Conservation (phyloP, 1,284 basidiomycete genomes). For the Pseudozyma pruni region DNA sequence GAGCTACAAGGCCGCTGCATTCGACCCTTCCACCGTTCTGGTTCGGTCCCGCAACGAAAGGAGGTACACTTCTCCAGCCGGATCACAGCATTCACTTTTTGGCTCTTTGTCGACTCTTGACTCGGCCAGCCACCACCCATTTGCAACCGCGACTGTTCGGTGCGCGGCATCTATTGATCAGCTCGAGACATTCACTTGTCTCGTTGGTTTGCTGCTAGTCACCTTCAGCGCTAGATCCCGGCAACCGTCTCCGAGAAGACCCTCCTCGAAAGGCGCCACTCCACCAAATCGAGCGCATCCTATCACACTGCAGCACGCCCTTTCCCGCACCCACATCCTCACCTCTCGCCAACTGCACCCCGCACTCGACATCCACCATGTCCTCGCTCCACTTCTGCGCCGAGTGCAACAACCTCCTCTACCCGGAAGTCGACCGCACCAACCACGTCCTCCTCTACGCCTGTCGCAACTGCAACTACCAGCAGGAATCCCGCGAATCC, state of each 20-base stretch:
- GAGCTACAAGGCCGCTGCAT: neutral
- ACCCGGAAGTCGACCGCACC: constrained; percentile 82
- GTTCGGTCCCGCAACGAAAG: no score
- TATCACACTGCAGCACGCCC: no score
- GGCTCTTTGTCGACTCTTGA: neutral
- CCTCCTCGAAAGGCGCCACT: no score
- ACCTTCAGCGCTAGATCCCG: no score
- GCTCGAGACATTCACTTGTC: no score
- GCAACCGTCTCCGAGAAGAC: neutral
- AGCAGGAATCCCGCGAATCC: constrained; percentile 85
- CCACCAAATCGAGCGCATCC: no score
- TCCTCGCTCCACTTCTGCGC: constrained; percentile 64
- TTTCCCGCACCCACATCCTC: no score
- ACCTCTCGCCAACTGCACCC: no score
- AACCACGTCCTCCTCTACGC: constrained; percentile 89
- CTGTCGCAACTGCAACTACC: constrained; percentile 90
- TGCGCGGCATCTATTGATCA: no score
- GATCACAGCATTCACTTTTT: constrained; percentile 6
- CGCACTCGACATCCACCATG: no score
- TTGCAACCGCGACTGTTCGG: neutral
- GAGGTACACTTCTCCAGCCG: neutral
- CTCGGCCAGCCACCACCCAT: neutral
- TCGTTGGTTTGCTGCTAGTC: no score
- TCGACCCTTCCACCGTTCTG: neutral
- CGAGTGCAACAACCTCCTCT: constrained; percentile 84